Evolutionary conservation across 1,139 yeast genomes (phyloP).

Genomic region (Zygotorulaspora mrakii): DNA sequence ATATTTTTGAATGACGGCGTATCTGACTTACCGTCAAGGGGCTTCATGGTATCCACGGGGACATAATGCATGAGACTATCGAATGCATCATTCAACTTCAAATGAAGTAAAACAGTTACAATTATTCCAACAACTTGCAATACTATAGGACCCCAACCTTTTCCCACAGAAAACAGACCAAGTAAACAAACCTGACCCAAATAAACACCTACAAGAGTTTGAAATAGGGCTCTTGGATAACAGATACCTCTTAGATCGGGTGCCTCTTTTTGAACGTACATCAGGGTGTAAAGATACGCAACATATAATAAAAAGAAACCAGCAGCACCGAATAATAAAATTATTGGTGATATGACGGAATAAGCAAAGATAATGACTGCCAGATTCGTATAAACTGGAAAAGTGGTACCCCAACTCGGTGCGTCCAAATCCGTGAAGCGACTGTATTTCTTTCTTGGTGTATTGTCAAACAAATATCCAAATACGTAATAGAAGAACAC

Average conservation of each 20-base stretch:
- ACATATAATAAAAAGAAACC: slow-evolving; percentile 70
- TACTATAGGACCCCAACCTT: slow-evolving; percentile 92
- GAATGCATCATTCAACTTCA: slow-evolving; percentile 59
- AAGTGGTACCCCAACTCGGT: slow-evolving; percentile 82
- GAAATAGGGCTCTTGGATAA: slow-evolving; percentile 84
- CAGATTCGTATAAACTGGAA: slow-evolving; percentile 80
- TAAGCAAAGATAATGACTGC: slow-evolving; percentile 77
- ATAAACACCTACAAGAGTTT: slow-evolving; percentile 83
- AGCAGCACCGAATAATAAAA: slow-evolving; percentile 63
- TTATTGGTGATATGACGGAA: slow-evolving; percentile 75
- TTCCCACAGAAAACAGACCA: slow-evolving; percentile 83
- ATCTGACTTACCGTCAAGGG: slow-evolving; percentile 60
- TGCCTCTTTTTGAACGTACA: slow-evolving; percentile 62
- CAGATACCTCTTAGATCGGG: slow-evolving; percentile 78
- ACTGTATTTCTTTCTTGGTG: slow-evolving; percentile 83
- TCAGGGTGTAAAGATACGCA: slow-evolving; percentile 75
- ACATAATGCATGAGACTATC: slow-evolving; percentile 54
- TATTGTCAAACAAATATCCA: slow-evolving; percentile 65
- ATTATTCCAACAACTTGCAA: slow-evolving; percentile 64
- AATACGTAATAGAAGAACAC: slow-evolving; percentile 66
- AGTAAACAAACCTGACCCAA: slow-evolving; percentile 80
- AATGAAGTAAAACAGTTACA: slow-evolving; percentile 63
- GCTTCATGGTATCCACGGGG: slow-evolving; percentile 64
- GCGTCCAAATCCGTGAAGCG: slow-evolving; percentile 62
- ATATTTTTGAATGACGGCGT: slow-evolving; percentile 50